Base-by-base conservation (phyloP, 768 basidiomycete species). In the Naganishia vaughanmartiniae region DNA sequence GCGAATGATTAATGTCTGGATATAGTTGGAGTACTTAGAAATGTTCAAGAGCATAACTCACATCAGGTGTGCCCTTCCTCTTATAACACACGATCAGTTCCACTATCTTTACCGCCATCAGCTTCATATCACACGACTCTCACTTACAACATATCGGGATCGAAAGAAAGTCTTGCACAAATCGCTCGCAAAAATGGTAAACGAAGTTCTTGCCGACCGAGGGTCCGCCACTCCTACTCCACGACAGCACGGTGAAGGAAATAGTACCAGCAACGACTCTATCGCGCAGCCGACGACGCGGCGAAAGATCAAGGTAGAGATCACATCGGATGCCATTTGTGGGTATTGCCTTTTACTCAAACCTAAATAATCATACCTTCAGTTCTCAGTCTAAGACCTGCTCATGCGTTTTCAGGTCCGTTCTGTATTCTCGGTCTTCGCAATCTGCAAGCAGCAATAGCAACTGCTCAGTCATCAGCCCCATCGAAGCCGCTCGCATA, bases 401-500 rank as follows among this genome's bases (percentile, higher is more conserved):
- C 15, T 21, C 11, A 4, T n/a, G 10, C 55, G 15, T 48, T 28
- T 51, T 26, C 54, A 71, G 70, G 70, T 55, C 74, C 76, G 15
- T 77, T 77, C 73, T 77, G 76, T 57, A 60, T 70, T 26, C 69
- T 77, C 15, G 76, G 75, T 30, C 67, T 74, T 34, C 72, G 71
- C 53, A 74, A 77, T 57, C 67, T 75, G 28, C 45, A 70, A 57
- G 21, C 28, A 39, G 69, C 55, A 24, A 57, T 70, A 24, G 46
- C 45, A 53, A 66, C 31, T 4, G 56, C 73, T 70, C 76, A 54
- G 70, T 67, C 60, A 60, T 73, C 30, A 76, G 81, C 19, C 79
- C 77, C 19, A 21, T n/a, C 75, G 54, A 67, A 73, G 19, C 77
- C 83, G 70, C 75, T 81, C 17, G 46, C 77, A 30, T 58, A 74